Base-by-base conservation (phyloP, 1,284 basidiomycete genomes). In the Tylopilus sp. region DNA sequence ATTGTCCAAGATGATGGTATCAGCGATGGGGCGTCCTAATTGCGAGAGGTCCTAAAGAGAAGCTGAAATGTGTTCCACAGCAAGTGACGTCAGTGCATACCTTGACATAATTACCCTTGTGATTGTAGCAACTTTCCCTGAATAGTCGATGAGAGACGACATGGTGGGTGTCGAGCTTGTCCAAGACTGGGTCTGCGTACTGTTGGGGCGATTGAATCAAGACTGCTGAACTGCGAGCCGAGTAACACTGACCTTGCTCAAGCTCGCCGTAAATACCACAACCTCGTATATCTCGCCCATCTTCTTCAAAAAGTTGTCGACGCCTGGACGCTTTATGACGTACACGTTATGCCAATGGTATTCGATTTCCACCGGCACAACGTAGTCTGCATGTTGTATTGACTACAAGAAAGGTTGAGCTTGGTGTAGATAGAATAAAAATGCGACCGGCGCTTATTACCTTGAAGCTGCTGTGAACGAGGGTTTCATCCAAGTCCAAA, bases 261-360 rank as follows among this genome's bases (percentile, higher is more conserved):
- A 71, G 71, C 91, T 94, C 11, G 97, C 96, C 6, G 96, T 99
- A 69, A 99, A 99, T 13, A 99, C 91, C 26, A 99, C 97, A 49
- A 99, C 81, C 71, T 99, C 96, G 70, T 97, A 99, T 44, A 98
- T 84, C 69, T 97, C 90, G 36, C 97, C 96, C 97, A 99, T 99
- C 69, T 83, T 86, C 69, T 90, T 89, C 71, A 99, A 74, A 71
- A 99, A 99, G 64, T 86, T 87, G 71, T 99, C 96, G 23, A 99
- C 97, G 8, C 96, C 96, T 2, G 96, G 96, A 41, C 96, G 86
- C 72, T 99, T 99, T 71, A 99, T 93, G 36, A 99, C 97, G 71
- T 99, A 98, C 53, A 99, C 93, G 63, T 98, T 98, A 70, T 99
- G 96, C 76, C 89, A 92, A 60, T 96, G 86, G 55, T 92, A 94